These are phyloP conservation scores for Raddia guianensis DNA, from an alignment of 176 grass and related monocot species.

Conservation along the genomic window DNA sequence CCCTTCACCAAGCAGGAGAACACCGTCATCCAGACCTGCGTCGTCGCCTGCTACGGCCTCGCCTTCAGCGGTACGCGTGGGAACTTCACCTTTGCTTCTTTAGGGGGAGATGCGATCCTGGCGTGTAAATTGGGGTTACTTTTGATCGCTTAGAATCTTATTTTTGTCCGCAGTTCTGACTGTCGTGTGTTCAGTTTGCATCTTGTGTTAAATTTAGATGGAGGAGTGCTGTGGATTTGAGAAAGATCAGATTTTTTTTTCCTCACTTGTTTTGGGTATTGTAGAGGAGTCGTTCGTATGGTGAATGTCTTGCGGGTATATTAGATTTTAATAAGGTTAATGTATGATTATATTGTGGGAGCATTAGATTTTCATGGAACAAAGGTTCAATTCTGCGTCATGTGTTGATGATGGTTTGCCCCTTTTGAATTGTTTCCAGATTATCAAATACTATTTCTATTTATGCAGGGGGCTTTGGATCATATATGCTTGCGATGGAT, in stretches of 20 bases:
- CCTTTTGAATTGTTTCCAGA: neutral
- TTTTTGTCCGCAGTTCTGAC: neutral
- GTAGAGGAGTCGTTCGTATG: neutral
- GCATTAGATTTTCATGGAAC: neutral
- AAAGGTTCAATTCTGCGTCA: neutral
- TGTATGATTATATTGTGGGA: constrained; percentile 1
- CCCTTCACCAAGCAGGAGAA: constrained; percentile 91
- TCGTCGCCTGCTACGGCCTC: constrained; percentile 82
- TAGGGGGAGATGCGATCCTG: constrained; percentile 26
- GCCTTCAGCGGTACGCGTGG: constrained; percentile 69
- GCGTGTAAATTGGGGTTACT: neutral
- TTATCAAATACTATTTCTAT: constrained; percentile 17
- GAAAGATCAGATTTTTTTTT: neutral
- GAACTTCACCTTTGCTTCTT: constrained; percentile 14
- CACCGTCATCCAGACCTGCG: constrained; percentile 88
- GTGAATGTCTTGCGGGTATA: neutral
- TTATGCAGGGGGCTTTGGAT: constrained; percentile 76
- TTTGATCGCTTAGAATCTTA: neutral
- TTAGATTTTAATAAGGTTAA: neutral
- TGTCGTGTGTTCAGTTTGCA: neutral
- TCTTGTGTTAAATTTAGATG: neutral
- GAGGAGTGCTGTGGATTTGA: neutral
- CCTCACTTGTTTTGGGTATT: neutral
- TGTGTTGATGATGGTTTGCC: neutral
- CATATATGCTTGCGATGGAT: constrained; percentile 91